Percentiles rank a stretch among this genome's conserved stretches.
Evolutionary conservation across 139 green algal genomes (phyloP).

Genomic region (Desmodesmus armatus): DNA sequence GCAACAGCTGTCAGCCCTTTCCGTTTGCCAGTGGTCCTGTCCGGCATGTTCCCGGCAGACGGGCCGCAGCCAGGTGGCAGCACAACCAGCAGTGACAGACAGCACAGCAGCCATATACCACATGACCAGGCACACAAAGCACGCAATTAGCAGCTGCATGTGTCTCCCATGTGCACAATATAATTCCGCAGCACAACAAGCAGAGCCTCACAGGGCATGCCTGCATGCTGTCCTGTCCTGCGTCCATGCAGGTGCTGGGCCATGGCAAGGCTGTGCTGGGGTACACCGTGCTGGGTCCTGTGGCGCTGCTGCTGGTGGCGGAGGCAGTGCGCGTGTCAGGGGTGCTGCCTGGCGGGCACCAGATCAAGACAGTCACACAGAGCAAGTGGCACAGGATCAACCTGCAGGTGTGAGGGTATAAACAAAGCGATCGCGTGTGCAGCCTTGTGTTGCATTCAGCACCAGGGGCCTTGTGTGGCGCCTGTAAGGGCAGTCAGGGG

Average conservation of each 20-base stretch:
- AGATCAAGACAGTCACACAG: conserved; percentile 85
- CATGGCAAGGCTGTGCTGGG: conserved; percentile 84
- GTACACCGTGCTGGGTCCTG: conserved; percentile 78
- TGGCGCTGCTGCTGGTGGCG: conserved; percentile 87
- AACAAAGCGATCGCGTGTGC: conserved; percentile 10
- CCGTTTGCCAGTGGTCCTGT: no score
- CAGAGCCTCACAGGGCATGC: background rate
- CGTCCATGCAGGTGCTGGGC: conserved; percentile 57
- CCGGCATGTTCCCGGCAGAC: no score
- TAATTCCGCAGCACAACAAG: background rate
- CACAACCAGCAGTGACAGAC: background rate
- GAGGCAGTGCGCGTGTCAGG: conserved; percentile 78
- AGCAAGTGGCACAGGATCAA: conserved; percentile 85
- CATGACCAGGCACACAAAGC: no score
- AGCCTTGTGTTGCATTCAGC: no score
- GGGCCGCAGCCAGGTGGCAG: no score
- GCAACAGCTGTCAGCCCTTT: no score
- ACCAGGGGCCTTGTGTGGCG: background rate
- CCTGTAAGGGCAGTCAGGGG: background rate
- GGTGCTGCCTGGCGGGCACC: conserved; percentile 88
- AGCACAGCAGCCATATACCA: no score
- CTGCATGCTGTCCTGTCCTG: background rate
- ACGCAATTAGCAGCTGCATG: conserved; percentile 25
- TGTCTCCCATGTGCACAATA: no score
- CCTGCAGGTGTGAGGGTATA: conserved; percentile 71